These are phyloP conservation scores for Sicyos baderoa DNA, from an alignment of 306 rosid genomes.

Conservation along the genomic window DNA sequence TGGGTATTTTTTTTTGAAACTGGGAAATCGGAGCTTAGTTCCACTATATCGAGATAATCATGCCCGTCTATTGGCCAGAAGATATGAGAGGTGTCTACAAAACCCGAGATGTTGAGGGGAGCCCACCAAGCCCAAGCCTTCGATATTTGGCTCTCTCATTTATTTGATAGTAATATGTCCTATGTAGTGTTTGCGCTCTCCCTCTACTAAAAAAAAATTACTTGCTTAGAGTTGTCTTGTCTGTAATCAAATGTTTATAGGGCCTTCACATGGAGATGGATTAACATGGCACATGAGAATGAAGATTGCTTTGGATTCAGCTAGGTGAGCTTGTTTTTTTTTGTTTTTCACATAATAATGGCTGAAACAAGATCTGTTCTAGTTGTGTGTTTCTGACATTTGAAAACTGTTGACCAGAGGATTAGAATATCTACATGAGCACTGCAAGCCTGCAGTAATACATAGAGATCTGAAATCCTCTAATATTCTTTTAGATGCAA, in stretches of 20 bases:
- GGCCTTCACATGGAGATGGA: slow-evolving; percentile 69
- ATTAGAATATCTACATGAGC: slow-evolving; percentile 82
- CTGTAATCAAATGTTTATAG: slow-evolving; percentile 27
- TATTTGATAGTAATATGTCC: too few relatives aligned
- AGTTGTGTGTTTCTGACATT: slow-evolving; percentile 25
- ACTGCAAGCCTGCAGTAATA: slow-evolving; percentile 72
- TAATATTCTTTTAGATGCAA: slow-evolving; percentile 81
- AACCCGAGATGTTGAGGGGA: too few relatives aligned
- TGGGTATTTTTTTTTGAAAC: too few relatives aligned
- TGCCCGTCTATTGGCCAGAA: too few relatives aligned
- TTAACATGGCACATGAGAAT: slow-evolving; percentile 87
- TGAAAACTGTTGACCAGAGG: slow-evolving; percentile 52
- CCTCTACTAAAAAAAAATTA: too few relatives aligned
- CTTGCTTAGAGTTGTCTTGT: slow-evolving; percentile 6
- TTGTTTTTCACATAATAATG: slow-evolving; percentile 3
- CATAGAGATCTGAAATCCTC: slow-evolving; percentile 97
- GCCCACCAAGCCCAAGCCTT: too few relatives aligned
- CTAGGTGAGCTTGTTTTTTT: slow-evolving; percentile 46
- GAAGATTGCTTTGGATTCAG: slow-evolving; percentile 92
- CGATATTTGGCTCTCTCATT: too few relatives aligned
- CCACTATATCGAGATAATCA: too few relatives aligned
- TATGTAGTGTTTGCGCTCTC: too few relatives aligned
- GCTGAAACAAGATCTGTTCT: background rate
- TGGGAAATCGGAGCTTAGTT: too few relatives aligned
- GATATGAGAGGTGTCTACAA: too few relatives aligned